Percentiles rank a stretch among this genome's conserved stretches.
Conservation (phyloP, 257 asterid genomes). For the Solanum chiquidenum region DNA sequence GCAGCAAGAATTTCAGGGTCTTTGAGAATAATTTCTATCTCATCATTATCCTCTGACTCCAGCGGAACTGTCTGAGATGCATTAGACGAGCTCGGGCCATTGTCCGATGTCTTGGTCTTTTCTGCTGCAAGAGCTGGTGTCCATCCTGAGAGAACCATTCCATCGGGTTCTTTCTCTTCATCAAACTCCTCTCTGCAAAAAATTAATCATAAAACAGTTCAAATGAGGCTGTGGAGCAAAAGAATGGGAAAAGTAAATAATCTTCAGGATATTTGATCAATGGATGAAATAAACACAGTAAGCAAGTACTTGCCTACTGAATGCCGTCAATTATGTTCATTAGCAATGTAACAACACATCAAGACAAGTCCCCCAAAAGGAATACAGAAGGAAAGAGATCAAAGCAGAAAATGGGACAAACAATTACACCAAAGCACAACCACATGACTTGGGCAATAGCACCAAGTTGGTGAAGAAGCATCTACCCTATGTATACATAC, state of each 20-base stretch:
- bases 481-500: background rate
- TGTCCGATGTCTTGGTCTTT: conserved; percentile 38
- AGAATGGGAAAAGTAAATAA: background rate
- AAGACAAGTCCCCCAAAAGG: background rate
- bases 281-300: background rate
- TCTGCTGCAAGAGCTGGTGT: conserved; percentile 36
- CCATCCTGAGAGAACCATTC: conserved; percentile 86
- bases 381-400: background rate
- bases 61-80: conserved; percentile 25
- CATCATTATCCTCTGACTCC: conserved; percentile 46
- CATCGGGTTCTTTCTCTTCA: conserved; percentile 94
- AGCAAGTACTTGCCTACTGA: background rate
- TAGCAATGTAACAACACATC: background rate
- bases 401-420: background rate
- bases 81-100: conserved; percentile 61
- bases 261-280: background rate
- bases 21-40: conserved; percentile 31
- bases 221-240: background rate
- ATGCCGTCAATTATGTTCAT: background rate
- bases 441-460: background rate
- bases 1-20: background rate
- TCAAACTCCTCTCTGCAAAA: conserved; percentile 77
- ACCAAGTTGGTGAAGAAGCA: background rate
- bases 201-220: background rate
- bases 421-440: background rate